Base-by-base conservation (phyloP, 768 basidiomycete genomes). In the Tylopilus plumbeoviolaceoides region DNA sequence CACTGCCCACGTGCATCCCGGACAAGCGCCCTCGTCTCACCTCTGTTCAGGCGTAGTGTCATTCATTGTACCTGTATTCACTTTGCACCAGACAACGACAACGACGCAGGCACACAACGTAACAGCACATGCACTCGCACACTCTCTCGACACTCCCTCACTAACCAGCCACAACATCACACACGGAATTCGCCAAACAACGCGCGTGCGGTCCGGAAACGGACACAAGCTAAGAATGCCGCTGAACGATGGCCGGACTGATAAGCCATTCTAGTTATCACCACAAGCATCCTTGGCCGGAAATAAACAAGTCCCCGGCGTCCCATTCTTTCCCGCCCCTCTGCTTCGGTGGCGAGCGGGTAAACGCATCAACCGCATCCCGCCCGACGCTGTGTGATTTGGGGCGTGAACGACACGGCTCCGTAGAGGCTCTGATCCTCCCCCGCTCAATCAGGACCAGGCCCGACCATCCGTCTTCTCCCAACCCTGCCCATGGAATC, bases 331-430 rank as follows among this genome's bases (percentile, higher is more conserved):
- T 44, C 23, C 41, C n/a, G 27, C 17, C 40, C 25, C 11, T 38
- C 11, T 42, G 5, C 49, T 38, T 57, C 50, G 39, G 56, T 53
- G 45, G 35, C 45, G 36, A 30, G 45, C 41, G 50, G 56, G n/a
- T 35, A 23, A 43, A 47, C 23, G 5, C 15, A n/a, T 28, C 25
- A 40, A 0, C 56, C 51, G 36, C 28, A 35, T 27, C 31, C 18
- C 25, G 44, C 23, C 17, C 36, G 15, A 38, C 21, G 28, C 33
- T 41, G 27, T 44, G 40, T 36, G 10, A 25, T 33, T 33, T 33
- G 33, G 33, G 33, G 33, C 33, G 5, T 14, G 33, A 33, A 48
- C 12, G 28, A 44, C 20, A 41, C 40, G 45, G 44, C 25, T 12
- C 48, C 44, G 28, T 40, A 36, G 15, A 21, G 21, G 12, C 35